Conservation (phyloP, 2,329 filamentous ascomycete genomes). For the Phaeosphaeriaceae sp. region DNA sequence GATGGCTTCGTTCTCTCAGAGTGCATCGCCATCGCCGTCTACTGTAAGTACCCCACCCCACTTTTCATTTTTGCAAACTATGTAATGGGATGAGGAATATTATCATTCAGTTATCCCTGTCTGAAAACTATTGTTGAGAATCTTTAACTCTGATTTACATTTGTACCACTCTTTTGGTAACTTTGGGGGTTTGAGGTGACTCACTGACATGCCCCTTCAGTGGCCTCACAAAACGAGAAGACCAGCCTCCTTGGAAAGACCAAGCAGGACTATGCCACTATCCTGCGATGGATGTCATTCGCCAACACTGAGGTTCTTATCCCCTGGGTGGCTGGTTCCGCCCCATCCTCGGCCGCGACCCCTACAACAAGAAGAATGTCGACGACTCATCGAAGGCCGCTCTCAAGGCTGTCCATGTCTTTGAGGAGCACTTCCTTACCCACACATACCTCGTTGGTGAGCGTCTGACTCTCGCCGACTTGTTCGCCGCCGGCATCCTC, state of each 20-base stretch:
- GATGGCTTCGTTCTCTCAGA: slow-evolving; percentile 92
- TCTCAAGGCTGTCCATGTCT: slow-evolving; percentile 70
- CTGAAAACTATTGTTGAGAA: slow-evolving; percentile 93
- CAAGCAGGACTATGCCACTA: slow-evolving; percentile 99
- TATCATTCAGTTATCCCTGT: slow-evolving; percentile 75
- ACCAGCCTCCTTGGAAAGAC: slow-evolving; percentile 99
- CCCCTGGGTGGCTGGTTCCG: slow-evolving; percentile 80
- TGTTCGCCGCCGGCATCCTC: slow-evolving; percentile 81
- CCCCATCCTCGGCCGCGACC: slow-evolving; percentile 78
- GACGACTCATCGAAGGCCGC: slow-evolving; percentile 77
- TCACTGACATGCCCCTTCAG: slow-evolving; percentile 57
- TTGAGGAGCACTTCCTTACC: slow-evolving; percentile 86
- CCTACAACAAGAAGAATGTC: slow-evolving; percentile 98
- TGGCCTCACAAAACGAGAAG: slow-evolving; percentile 99
- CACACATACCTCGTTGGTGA: slow-evolving; percentile 98
- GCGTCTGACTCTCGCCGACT: slow-evolving; percentile 94
- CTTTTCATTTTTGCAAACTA: slow-evolving; percentile 12
- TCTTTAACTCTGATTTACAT: slow-evolving; percentile 80
- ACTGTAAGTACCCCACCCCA: slow-evolving; percentile 72
- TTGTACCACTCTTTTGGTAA: slow-evolving; percentile 51
- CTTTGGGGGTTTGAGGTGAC: slow-evolving; percentile 30
- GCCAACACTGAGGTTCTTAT: slow-evolving; percentile 87
- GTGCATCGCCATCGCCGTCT: slow-evolving; percentile 94
- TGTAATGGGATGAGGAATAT: slow-evolving; percentile 69
- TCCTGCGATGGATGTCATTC: slow-evolving; percentile 98